Percentiles rank a stretch among this genome's conserved stretches.
These are phyloP conservation scores for Fagopyrum tataricum DNA, from an alignment of 148 eudicot genomes.

Conservation along the genomic window DNA sequence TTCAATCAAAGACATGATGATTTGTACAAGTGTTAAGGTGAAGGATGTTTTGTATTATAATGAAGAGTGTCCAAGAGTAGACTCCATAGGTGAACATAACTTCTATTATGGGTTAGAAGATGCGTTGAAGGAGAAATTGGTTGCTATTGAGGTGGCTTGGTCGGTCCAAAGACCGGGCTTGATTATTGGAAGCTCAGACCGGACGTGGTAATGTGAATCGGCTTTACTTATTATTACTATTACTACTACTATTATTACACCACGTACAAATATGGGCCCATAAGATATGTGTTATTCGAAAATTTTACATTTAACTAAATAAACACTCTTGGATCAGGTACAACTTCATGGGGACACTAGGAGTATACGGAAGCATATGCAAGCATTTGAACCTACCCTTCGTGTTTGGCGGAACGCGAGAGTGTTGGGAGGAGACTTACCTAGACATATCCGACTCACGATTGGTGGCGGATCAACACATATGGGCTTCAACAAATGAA, in stretches of 20 bases:
- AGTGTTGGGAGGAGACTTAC: conserved; percentile 73
- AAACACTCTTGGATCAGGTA: not conserved
- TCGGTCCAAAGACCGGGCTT: conserved; percentile 81
- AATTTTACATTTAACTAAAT: not conserved
- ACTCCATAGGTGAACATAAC: conserved; percentile 22
- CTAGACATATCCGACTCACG: conserved; percentile 75
- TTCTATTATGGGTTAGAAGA: conserved; percentile 81
- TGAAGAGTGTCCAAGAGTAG: conserved; percentile 60
- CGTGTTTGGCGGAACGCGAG: conserved; percentile 71
- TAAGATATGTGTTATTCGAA: too few relatives aligned
- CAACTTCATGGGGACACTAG: conserved; percentile 75
- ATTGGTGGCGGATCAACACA: conserved; percentile 79
- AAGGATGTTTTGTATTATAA: conserved; percentile 18
- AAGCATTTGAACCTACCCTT: conserved; percentile 64
- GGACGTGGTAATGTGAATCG: conserved; percentile 20
- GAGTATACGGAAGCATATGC: conserved; percentile 70
- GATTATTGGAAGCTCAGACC: conserved; percentile 57
- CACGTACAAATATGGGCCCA: not conserved
- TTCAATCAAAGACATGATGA: conserved; percentile 24
- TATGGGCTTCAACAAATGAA: conserved; percentile 68
- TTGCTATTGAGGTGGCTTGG: conserved; percentile 37
- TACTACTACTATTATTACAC: too few relatives aligned
- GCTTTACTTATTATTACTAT: not conserved
- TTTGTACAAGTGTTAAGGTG: not conserved
- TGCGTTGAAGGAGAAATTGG: conserved; percentile 52